Percentiles rank a stretch among this genome's conserved stretches.
Evolutionary conservation across 2,329 filamentous ascomycete species (phyloP).

Genomic region (Penicillium sp.): DNA sequence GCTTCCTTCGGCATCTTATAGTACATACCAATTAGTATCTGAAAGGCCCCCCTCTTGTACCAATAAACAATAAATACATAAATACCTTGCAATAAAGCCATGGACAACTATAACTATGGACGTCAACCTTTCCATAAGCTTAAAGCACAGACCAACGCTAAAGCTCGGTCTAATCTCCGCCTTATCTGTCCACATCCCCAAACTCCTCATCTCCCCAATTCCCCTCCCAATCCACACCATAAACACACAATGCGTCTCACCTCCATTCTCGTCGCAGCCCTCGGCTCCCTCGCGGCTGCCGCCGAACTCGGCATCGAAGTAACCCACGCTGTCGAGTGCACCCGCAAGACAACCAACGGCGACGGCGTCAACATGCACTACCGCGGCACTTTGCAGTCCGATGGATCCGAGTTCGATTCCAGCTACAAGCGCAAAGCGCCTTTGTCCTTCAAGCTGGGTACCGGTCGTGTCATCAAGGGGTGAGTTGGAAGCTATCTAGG

Average conservation of each 20-base stretch:
- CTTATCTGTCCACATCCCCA: conserved; percentile 10
- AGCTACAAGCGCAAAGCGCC: conserved; percentile 74
- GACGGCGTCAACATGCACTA: conserved; percentile 88
- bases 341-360: conserved; percentile 70
- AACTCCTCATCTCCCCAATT: not conserved
- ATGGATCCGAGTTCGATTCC: conserved; percentile 80
- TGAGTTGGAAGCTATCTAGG: conserved; percentile 43
- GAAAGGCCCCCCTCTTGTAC: not conserved
- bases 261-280: conserved; percentile 36
- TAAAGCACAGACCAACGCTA: conserved; percentile 14
- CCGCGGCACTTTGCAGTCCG: conserved; percentile 70
- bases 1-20: not conserved
- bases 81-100: not conserved
- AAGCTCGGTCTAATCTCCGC: conserved; percentile 2
- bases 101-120: no score
- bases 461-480: conserved; percentile 85
- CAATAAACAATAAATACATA: not conserved
- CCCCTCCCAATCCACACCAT: not conserved
- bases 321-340: conserved; percentile 71
- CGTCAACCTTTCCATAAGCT: not conserved
- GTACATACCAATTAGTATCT: not conserved
- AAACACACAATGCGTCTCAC: conserved; percentile 45
- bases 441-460: conserved; percentile 75
- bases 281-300: conserved; percentile 51
- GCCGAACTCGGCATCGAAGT: conserved; percentile 70